Evolutionary conservation across 257 asterid species (phyloP).

Genomic region (Vinca minor): DNA sequence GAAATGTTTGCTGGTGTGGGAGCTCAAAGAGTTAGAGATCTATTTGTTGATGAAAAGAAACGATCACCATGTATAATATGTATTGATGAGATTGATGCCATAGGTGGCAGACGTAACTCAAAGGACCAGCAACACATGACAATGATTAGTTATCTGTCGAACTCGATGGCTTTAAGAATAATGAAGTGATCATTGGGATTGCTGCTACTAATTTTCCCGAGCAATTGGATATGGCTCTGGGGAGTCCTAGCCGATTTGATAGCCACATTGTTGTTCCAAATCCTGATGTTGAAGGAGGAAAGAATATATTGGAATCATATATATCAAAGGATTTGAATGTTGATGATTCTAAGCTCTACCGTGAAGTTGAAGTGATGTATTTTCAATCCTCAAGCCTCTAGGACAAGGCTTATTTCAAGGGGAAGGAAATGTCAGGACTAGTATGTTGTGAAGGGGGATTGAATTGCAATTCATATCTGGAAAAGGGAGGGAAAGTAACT

Average conservation of each 20-base stretch:
- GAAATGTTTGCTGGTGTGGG: slow-evolving; percentile 99
- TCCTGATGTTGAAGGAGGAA: slow-evolving; percentile 98
- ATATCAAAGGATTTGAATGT: no score
- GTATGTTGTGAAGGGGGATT: no score
- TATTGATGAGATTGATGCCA: slow-evolving; percentile 92
- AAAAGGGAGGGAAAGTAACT: no score
- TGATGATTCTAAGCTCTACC: no score
- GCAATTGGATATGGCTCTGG: slow-evolving; percentile 86
- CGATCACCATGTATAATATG: slow-evolving; percentile 85
- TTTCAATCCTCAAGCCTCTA: no score
- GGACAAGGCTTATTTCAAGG: no score
- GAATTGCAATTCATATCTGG: no score
- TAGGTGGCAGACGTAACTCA: slow-evolving; percentile 88
- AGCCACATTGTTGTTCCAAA: slow-evolving; percentile 89
- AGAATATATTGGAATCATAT: slow-evolving; percentile 85
- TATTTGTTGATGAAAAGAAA: slow-evolving; percentile 89
- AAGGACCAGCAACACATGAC: slow-evolving; percentile 89
- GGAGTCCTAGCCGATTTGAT: slow-evolving; percentile 92
- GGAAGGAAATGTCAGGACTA: no score
- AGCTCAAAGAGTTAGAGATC: slow-evolving; percentile 90
- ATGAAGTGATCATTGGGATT: slow-evolving; percentile 83
- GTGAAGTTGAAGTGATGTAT: no score
- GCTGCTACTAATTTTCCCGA: slow-evolving; percentile 94
- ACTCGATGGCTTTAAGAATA: slow-evolving; percentile 92
- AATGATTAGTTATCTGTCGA: slow-evolving; percentile 93